Percentiles rank a stretch among this genome's conserved stretches.
Conservation (phyloP, 352 stramenopile species). For the Phytophthora brassicae region DNA sequence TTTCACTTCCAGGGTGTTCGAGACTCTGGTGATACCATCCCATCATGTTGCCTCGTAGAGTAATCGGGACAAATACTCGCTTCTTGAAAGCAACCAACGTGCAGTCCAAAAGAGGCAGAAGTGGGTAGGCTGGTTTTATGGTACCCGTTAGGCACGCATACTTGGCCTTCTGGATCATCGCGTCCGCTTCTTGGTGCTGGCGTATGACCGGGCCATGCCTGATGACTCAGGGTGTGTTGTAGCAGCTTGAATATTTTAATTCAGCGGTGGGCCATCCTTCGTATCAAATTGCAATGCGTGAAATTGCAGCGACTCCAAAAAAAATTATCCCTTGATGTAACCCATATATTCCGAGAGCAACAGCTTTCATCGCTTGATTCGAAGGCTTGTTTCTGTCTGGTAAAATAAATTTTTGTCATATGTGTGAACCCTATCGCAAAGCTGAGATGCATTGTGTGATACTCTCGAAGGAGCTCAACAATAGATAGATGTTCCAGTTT, state of each 20-base stretch:
- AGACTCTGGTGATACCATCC: too few relatives aligned
- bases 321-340: too few relatives aligned
- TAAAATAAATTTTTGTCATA: conserved; percentile 5
- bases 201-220: conserved; percentile 8
- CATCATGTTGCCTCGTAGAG: too few relatives aligned
- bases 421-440: neutral
- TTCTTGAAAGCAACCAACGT: neutral
- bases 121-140: conserved; percentile 7
- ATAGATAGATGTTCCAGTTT: conserved; percentile 3
- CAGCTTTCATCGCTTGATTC: conserved; percentile 4
- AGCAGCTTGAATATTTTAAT: neutral
- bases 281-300: neutral
- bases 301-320: neutral
- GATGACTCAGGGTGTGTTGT: neutral
- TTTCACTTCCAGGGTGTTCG: neutral
- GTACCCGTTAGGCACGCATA: neutral
- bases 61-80: neutral
- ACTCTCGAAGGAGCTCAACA: neutral
- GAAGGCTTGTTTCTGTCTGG: neutral
- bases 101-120: neutral
- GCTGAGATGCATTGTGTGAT: conserved; percentile 4
- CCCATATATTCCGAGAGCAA: neutral
- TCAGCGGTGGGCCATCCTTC: too few relatives aligned
- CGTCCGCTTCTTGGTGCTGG: neutral
- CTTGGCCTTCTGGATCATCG: conserved; percentile 5